Evolutionary conservation across 179 eudicot species (phyloP), one percentile per base, ranked within the genome.

Genomic region (Patellifolia procumbens): DNA sequence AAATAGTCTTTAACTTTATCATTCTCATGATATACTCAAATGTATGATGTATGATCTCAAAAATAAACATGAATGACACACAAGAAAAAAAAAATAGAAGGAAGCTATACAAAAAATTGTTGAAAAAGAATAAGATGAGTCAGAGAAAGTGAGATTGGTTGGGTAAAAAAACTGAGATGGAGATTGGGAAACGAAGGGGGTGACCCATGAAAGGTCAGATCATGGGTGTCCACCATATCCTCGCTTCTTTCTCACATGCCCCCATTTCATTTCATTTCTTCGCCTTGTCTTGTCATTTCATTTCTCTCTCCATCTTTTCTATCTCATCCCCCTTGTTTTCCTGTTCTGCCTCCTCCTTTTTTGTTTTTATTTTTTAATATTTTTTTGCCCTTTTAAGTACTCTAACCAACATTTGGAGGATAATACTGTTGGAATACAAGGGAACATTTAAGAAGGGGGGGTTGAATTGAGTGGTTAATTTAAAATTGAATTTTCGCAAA

Each of bases 171-270:
- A n/a, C n/a, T 20, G 19, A 55, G 9, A 16, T 9, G 34, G 4
- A 48, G 31, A 28, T 22, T 19, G 55, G 37, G 7, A 39, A 22
- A 39, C 52, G 34, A 26, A 34, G 66, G 55, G 72, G 53, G 78
- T 68, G 84, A 74, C 76, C 51, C 72, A 81, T 78, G 84, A 81
- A 81, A 43, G 81, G 84, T 81, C 84, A 81, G 72, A 68, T 81
- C 81, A 77, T 73, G 80, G 76, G 69, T 77, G 61, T 55, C 81
- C 55, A 76, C 74, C 76, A 58, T 75, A 71, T 80, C 72, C 43
- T 65, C 31, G 8, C 46, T 61, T 63, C 48, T 15, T 65, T 66
- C n/a, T 76, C 84, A 81, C 72, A 73, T 81, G 74, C 75, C 75
- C 70, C n/a, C n/a, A n/a, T n/a, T n/a, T n/a, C n/a, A n/a, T n/a